Base-by-base conservation (phyloP, 2,329 filamentous ascomycete species). In the Alternaria longipes region DNA sequence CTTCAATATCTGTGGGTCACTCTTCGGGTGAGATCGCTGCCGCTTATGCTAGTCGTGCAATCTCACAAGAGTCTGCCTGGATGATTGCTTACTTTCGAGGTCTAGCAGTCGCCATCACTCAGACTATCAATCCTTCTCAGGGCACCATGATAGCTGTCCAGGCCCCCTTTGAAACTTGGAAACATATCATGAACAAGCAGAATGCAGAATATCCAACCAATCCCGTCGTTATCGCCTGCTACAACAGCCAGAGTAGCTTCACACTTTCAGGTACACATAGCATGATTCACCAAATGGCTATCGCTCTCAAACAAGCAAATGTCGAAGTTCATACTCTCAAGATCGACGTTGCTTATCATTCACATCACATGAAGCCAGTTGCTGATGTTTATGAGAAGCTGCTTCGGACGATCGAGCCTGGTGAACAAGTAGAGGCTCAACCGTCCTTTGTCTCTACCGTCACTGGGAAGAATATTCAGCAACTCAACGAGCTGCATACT, bases 261-360 rank as follows among this genome's bases (percentile, higher is more conserved):
- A 63, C 64, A 5, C 40, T 65, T 36, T 59, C 57, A 14, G 61
- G 53, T 0, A 46, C 54, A 8, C 2, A 78, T 0, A 71, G 75
- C 59, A 78, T 76, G 3, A 73, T 84, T 14, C 62, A 75, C 0
- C 72, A 76, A 49, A 58, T 77, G 0, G 69, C 74, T 14, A 56
- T 66, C 1, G 63, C 65, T 5, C 62, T 84, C 0, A 69, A 79
- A 7, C 72, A 77, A 6, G 68, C 77, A n/a, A 65, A 74, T 4
- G 75, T 75, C 8, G 82, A 82, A 57, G 73, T 71, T 4, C 73
- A 80, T 3, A 52, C 69, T 12, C 74, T 84, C 3, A 75, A 60
- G 74, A 56, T 83, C 1, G 78, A 81, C 26, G 75, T 70, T 12
- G 83, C 82, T 0, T 84, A 84, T 53, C 83, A 84, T 56, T 82